Conservation (phyloP, 345 rosid genomes). For the Fremontodendron californicum region DNA sequence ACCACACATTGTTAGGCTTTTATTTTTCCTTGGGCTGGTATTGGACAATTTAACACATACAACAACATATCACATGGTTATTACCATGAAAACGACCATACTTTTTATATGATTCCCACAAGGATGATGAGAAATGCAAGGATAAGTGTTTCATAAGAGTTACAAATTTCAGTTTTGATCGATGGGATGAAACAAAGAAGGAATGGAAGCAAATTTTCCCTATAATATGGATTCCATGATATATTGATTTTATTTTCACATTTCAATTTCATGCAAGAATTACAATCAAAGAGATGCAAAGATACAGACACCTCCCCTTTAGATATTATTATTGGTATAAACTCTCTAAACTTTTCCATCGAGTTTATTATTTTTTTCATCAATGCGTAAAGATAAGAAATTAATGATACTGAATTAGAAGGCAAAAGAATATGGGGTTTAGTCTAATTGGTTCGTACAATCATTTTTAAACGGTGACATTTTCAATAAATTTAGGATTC, state of each 20-base stretch:
- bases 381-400: neutral
- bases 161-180: neutral
- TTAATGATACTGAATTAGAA: neutral
- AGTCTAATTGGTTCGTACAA: too few species aligned
- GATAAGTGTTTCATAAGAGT: neutral
- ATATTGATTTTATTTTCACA: neutral
- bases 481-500: too few species aligned
- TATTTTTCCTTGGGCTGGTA: too few species aligned
- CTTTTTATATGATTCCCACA: slow-evolving; percentile 10
- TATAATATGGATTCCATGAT: neutral
- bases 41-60: too few species aligned
- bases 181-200: slow-evolving; percentile 1
- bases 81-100: neutral
- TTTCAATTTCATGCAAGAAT: too few species aligned
- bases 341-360: too few species aligned
- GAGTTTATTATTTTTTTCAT: neutral
- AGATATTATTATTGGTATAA: too few species aligned
- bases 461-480: too few species aligned
- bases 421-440: neutral
- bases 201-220: neutral
- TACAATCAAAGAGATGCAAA: too few species aligned
- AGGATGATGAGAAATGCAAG: slow-evolving; percentile 13
- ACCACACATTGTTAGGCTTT: too few species aligned
- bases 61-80: neutral
- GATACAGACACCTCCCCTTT: too few species aligned